Evolutionary conservation across 495 filamentous ascomycete species (phyloP).

Genomic region (Copromyces sp.): DNA sequence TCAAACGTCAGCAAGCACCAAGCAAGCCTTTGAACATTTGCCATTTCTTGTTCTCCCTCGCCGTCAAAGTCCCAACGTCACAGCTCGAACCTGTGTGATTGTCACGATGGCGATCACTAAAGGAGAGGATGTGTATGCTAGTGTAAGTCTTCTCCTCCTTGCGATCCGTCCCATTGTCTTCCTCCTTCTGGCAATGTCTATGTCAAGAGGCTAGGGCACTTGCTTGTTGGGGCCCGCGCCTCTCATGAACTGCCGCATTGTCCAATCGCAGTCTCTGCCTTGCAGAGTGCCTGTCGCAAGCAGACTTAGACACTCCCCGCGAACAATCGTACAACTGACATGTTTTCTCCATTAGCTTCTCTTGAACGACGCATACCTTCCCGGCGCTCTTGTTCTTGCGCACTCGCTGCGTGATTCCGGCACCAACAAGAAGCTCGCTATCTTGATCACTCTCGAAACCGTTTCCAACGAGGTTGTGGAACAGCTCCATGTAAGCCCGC

Average conservation of each 20-base stretch:
- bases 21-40: neutral
- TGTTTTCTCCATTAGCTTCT: conserved; percentile 52
- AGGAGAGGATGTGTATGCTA: conserved; percentile 47
- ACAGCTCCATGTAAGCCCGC: conserved; percentile 54
- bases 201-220: neutral
- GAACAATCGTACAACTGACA: conserved; percentile 19
- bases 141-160: conserved; percentile 27
- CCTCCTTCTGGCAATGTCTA: neutral
- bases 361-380: conserved; percentile 80
- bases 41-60: neutral
- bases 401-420: conserved; percentile 91
- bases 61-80: neutral
- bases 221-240: neutral
- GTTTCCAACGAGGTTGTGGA: conserved; percentile 61
- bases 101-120: conserved; percentile 3
- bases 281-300: neutral
- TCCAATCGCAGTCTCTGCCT: conserved; percentile 2
- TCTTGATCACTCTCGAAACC: conserved; percentile 68
- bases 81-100: conserved; percentile 11
- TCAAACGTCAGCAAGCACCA: neutral
- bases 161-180: neutral
- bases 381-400: conserved; percentile 86
- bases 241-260: neutral
- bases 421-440: conserved; percentile 74
- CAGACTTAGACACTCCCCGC: neutral